Evolutionary conservation across 805 yeast genomes (phyloP), one percentile per base, ranked within the genome.

Genomic region (Metschnikowia henanensis): DNA sequence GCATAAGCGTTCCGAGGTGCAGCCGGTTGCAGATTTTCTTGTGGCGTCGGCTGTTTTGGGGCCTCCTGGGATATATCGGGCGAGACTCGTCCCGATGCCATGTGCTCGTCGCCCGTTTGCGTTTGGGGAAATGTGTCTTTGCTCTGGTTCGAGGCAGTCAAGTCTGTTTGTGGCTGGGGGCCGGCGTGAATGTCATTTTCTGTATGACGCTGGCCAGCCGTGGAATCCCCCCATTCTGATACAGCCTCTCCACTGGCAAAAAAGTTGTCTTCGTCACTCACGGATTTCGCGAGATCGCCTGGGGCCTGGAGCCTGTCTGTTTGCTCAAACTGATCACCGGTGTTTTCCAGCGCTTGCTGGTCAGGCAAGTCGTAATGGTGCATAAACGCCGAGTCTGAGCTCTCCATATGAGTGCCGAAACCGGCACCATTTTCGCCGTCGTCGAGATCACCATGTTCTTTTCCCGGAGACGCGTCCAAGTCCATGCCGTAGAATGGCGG

Each of bases 401-500:
- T 28, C 6, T 6, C 30, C 15, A 28, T 8, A 7, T 16, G 20
- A 18, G 22, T 12, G 10, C n/a, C 35, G 22, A 31, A 31, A 7
- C n/a, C 22, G n/a, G 35, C 3, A n/a, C n/a, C n/a, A 6, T 31
- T 19, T 17, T 12, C 12, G 18, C 18, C 26, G 20, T 31, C 16
- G n/a, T 4, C 10, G 20, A 13, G 12, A 23, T 23, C 12, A 3
- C 12, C 26, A 9, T 23, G 12, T 23, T 23, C 26, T 23, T 13
- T 23, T 23, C 23, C 44, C 22, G 34, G 25, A 23, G 42, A 40
- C 28, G 32, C 22, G 28, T 43, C 49, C 34, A 45, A n/a, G 37
- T 52, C 50, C 52, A 50, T 45, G 35, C 43, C 35, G 39, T 50
- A 49, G 33, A 47, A 37, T 28, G 35, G 34, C 8, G 44, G 45